These are phyloP conservation scores for Alternaria sp. DNA, from an alignment of 2,329 filamentous ascomycete genomes.

Conservation along the genomic window DNA sequence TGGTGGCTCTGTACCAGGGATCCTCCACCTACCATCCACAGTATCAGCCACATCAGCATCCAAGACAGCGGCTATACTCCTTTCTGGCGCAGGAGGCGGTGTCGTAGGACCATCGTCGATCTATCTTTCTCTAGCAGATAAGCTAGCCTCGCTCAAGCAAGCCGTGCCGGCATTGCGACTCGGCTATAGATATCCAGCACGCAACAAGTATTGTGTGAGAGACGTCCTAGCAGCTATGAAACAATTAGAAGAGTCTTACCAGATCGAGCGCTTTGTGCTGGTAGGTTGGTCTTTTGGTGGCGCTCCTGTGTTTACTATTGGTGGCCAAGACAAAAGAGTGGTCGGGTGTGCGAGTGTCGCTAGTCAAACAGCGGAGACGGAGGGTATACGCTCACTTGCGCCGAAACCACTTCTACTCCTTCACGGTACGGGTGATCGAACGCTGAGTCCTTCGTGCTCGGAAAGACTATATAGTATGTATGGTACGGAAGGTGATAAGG, in stretches of 20 bases:
- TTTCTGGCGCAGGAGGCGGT: slow-evolving; percentile 3
- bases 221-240: slow-evolving; percentile 7
- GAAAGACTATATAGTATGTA: background rate
- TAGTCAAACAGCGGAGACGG: slow-evolving; percentile 6
- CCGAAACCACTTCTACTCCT: slow-evolving; percentile 1
- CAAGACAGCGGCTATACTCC: slow-evolving; percentile 1
- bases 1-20: slow-evolving; percentile 2
- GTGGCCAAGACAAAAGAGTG: background rate
- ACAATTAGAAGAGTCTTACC: background rate
- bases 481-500: background rate
- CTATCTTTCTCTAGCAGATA: slow-evolving; percentile 3
- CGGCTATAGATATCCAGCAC: slow-evolving; percentile 9
- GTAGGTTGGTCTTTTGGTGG: slow-evolving; percentile 11
- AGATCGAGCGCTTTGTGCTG: background rate
- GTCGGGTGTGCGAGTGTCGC: slow-evolving; percentile 6
- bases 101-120: slow-evolving; percentile 6
- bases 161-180: background rate
- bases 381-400: slow-evolving; percentile 3
- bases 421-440: slow-evolving; percentile 3
- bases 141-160: background rate
- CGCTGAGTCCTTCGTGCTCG: background rate
- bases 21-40: slow-evolving; percentile 4
- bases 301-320: slow-evolving; percentile 6
- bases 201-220: slow-evolving; percentile 3
- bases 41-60: background rate